These are phyloP conservation scores for Polytolypa hystricis DNA, from an alignment of 2,329 filamentous ascomycete species.

Conservation along the genomic window DNA sequence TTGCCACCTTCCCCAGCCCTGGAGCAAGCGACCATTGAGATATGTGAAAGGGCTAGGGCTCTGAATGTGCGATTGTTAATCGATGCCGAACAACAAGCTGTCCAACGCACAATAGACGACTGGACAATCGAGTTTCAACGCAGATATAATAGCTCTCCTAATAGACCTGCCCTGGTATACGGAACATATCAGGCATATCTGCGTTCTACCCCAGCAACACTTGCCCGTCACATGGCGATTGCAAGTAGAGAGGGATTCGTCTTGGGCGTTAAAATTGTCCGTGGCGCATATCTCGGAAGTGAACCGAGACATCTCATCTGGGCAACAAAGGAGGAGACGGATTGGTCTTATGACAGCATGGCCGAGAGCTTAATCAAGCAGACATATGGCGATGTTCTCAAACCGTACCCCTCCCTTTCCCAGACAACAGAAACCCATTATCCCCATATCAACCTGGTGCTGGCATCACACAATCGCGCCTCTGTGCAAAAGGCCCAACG, in stretches of 20 bases:
- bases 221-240: slow-evolving; percentile 49
- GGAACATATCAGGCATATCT: slow-evolving; percentile 69
- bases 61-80: slow-evolving; percentile 65
- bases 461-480: slow-evolving; percentile 71
- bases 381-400: slow-evolving; percentile 44
- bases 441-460: slow-evolving; percentile 51
- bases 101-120: slow-evolving; percentile 68
- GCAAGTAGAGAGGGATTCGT: slow-evolving; percentile 52
- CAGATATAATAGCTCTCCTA: slow-evolving; percentile 53
- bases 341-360: slow-evolving; percentile 60
- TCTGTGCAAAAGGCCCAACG: slow-evolving; percentile 48
- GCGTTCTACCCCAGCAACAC: slow-evolving; percentile 46
- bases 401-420: slow-evolving; percentile 13
- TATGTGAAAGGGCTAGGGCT: slow-evolving; percentile 60
- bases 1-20: slow-evolving; percentile 54
- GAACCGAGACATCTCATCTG: slow-evolving; percentile 61
- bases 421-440: slow-evolving; percentile 27
- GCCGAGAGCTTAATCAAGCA: slow-evolving; percentile 54
- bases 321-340: slow-evolving; percentile 58
- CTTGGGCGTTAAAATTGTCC: slow-evolving; percentile 62
- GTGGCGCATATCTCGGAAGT: slow-evolving; percentile 59
- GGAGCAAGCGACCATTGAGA: slow-evolving; percentile 56
- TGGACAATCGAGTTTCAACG: slow-evolving; percentile 68
- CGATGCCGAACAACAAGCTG: slow-evolving; percentile 69
- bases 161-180: slow-evolving; percentile 55